These are phyloP conservation scores for Cladorrhinum samala DNA, from an alignment of 495 filamentous ascomycete species.

Conservation along the genomic window DNA sequence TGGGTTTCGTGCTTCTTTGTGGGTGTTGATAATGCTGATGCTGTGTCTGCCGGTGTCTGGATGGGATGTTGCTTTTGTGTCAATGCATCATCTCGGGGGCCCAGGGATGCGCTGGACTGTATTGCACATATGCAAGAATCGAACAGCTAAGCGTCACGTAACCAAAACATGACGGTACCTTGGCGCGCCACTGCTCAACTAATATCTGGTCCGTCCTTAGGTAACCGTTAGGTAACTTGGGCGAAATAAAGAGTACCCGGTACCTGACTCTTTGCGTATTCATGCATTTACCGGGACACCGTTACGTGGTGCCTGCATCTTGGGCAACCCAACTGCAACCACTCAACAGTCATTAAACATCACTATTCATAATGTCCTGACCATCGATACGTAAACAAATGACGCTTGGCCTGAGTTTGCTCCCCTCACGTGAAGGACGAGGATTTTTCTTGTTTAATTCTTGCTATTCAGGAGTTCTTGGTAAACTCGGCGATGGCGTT, in stretches of 20 bases:
- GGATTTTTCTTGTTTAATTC: background rate
- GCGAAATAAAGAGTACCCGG: background rate
- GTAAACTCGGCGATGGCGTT: slow-evolving; percentile 55
- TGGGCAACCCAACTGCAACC: background rate
- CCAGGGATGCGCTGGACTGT: background rate
- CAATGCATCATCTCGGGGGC: no score
- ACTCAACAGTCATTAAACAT: background rate
- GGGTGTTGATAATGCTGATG: background rate
- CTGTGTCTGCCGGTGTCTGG: no score
- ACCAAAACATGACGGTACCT: slow-evolving; percentile 7
- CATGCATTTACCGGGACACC: background rate
- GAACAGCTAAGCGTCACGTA: background rate
- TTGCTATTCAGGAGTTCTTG: no score
- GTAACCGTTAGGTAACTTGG: slow-evolving; percentile 14
- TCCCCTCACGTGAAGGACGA: background rate
- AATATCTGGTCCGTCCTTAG: slow-evolving; percentile 2
- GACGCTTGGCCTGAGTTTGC: background rate
- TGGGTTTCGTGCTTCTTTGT: background rate
- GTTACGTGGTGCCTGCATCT: no score
- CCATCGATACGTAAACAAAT: no score
- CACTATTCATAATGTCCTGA: background rate
- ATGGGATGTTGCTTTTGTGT: no score
- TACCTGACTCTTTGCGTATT: background rate
- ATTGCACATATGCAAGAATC: background rate
- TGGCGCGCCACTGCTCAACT: slow-evolving; percentile 3